Evolutionary conservation across 2,329 filamentous ascomycete genomes (phyloP), one percentile per base, ranked within the genome.

Genomic region (Cyphellophora europaea): DNA sequence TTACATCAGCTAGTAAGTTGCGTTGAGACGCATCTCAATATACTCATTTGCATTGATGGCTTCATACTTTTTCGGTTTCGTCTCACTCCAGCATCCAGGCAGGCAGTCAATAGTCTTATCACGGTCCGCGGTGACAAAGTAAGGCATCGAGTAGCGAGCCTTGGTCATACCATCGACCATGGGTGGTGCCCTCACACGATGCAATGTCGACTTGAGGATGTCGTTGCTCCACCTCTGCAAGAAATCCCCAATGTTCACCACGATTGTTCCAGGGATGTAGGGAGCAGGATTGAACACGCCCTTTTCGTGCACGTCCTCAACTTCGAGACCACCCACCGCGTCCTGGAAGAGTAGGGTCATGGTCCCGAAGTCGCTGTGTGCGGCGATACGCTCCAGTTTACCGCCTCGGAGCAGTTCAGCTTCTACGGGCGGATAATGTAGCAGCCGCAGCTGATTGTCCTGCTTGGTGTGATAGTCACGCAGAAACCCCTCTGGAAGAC

Each of bases 161-260:
- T 50, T 47, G 11, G 59, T 57, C 1, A 51, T 48, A 5, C 60
- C 62, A 3, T 62, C 65, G 3, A 67, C 69, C 11, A 66, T 55
- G 4, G 55, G 50, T 1, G 83, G 82, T 2, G 88, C 88, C 61
- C 94, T 83, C 1, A 95, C 88, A 10, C 87, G 77, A 58, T 95
- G 88, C 41, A 87, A 75, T 3, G 88, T 95, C 53, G 82, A 89
- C 63, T 82, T 87, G 61, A 95, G 93, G 4, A 74, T 82, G 52
- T 93, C 85, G 53, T 95, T 95, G 44, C 82, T 86, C 88, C 87
- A 94, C 35, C 87, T 69, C 1, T 84, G 79, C 32, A 95, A 65
- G 47, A 95, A 56, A 54, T 95, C 88, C 1, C 87, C 88, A 0
- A 87, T 87, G 52, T 95, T 95, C 45, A 95, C 74, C 6, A 95